Percentiles rank a stretch among this genome's conserved stretches.
phyloP scores from a whole-genome alignment of 1,139 yeast species.

The Taiozyma sp. region DNA sequence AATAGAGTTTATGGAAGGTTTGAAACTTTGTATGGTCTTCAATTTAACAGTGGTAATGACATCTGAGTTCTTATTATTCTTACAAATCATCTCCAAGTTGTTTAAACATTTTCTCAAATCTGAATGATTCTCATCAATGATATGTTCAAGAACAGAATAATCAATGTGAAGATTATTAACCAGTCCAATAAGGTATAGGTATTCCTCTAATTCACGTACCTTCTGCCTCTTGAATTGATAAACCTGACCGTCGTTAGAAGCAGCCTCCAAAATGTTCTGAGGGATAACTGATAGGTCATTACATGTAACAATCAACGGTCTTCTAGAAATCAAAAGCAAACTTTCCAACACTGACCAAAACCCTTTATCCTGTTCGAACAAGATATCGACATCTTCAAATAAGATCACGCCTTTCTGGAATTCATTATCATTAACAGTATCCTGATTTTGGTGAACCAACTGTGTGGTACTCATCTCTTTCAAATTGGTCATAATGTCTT shows the following conservation, averaged over 20 bases:
- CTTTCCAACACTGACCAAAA: slow-evolving; percentile 77
- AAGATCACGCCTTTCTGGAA: slow-evolving; percentile 65
- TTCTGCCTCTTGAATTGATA: slow-evolving; percentile 27
- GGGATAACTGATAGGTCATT: slow-evolving; percentile 53
- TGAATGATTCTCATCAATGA: slow-evolving; percentile 31
- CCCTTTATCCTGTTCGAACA: slow-evolving; percentile 55
- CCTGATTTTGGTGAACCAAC: slow-evolving; percentile 49
- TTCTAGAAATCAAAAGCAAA: slow-evolving; percentile 56
- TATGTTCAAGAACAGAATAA: slow-evolving; percentile 27
- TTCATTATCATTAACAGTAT: slow-evolving; percentile 20
- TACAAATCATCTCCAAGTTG: slow-evolving; percentile 54
- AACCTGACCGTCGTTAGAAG: slow-evolving; percentile 37
- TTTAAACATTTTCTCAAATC: slow-evolving; percentile 56
- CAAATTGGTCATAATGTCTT: slow-evolving; percentile 58
- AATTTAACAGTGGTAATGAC: background rate
- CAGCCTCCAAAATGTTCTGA: slow-evolving; percentile 39
- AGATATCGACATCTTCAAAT: slow-evolving; percentile 80
- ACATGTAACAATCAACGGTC: slow-evolving; percentile 82
- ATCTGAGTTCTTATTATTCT: slow-evolving; percentile 9
- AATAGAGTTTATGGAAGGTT: slow-evolving; percentile 17
- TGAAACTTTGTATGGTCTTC: background rate
- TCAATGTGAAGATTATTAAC: slow-evolving; percentile 34
- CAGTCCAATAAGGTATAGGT: slow-evolving; percentile 38
- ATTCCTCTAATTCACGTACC: slow-evolving; percentile 26
- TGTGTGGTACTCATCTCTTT: slow-evolving; percentile 85